These are phyloP conservation scores for Pouteria glomerata DNA, from an alignment of 148 eudicot genomes.

Conservation along the genomic window DNA sequence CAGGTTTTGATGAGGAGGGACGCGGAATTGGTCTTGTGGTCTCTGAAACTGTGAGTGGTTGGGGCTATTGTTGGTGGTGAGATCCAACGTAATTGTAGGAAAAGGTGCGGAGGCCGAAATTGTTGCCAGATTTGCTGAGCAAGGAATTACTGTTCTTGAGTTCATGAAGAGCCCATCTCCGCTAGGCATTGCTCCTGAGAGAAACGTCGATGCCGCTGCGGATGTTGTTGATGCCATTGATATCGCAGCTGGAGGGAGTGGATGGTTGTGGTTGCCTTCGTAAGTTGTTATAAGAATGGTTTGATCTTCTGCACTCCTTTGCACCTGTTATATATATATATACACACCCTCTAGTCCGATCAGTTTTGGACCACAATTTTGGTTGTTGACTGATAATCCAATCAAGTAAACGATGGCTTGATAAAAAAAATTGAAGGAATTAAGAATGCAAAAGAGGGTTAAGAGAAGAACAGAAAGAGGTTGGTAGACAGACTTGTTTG, in stretches of 20 bases:
- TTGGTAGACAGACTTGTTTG: conserved; percentile 38
- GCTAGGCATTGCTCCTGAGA: conserved; percentile 74
- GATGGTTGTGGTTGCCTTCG: conserved; percentile 82
- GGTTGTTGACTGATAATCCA: too few species aligned
- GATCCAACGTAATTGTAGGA: conserved; percentile 52
- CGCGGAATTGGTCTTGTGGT: too few species aligned
- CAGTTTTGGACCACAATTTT: neutral
- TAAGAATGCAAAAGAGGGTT: neutral
- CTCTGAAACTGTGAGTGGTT: conserved; percentile 1
- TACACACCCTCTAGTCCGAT: too few species aligned
- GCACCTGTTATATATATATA: too few species aligned
- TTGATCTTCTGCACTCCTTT: conserved; percentile 75
- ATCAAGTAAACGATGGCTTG: neutral
- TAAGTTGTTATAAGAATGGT: conserved; percentile 66
- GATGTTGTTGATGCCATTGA: conserved; percentile 81
- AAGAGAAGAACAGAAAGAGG: too few species aligned
- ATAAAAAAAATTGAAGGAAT: neutral
- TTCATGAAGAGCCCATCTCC: too few species aligned
- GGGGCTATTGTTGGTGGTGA: too few species aligned
- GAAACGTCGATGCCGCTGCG: conserved; percentile 68
- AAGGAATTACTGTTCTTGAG: conserved; percentile 34
- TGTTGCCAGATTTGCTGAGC: conserved; percentile 37
- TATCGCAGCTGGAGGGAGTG: conserved; percentile 76
- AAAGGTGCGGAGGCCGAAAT: conserved; percentile 55
- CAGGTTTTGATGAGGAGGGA: too few species aligned